Evolutionary conservation across 768 basidiomycete genomes (phyloP).

Genomic region (Lanmaoa rubissima): DNA sequence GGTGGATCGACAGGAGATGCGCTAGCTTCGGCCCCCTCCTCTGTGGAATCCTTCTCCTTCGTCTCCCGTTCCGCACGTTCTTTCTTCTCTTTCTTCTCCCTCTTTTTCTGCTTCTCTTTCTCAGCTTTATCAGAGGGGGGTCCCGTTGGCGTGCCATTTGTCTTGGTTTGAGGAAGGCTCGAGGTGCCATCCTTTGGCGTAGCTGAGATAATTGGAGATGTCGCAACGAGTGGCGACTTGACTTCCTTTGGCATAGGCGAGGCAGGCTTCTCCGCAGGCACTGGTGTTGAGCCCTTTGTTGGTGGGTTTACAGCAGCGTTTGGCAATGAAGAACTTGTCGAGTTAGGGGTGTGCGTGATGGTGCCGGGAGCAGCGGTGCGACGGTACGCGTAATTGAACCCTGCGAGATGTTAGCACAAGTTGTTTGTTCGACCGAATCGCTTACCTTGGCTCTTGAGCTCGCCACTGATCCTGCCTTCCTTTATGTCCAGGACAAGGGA

Average conservation of each 20-base stretch:
- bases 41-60: conserved; percentile 38
- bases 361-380: conserved; percentile 59
- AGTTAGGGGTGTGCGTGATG: conserved; percentile 56
- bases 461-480: conserved; percentile 89
- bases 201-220: conserved; percentile 33
- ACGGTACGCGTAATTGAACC: conserved; percentile 96
- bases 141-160: conserved; percentile 33
- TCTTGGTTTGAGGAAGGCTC: conserved; percentile 30
- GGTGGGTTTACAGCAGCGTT: conserved; percentile 36
- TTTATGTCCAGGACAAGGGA: conserved; percentile 84
- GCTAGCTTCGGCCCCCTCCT: conserved; percentile 33
- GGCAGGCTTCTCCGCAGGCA: conserved; percentile 37
- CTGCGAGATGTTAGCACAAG: conserved; percentile 37
- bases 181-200: conserved; percentile 38
- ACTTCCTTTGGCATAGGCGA: conserved; percentile 31
- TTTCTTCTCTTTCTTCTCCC: conserved; percentile 62
- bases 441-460: conserved; percentile 88
- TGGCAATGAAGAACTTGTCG: conserved; percentile 51
- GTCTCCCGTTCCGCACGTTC: conserved; percentile 46
- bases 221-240: conserved; percentile 36
- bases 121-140: conserved; percentile 49
- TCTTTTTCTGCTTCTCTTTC: conserved; percentile 56
- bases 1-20: conserved; percentile 24
- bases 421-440: conserved; percentile 3
- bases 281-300: conserved; percentile 33